These are phyloP conservation scores for Tricholoma sp. DNA, from an alignment of 768 basidiomycete species.

Conservation along the genomic window DNA sequence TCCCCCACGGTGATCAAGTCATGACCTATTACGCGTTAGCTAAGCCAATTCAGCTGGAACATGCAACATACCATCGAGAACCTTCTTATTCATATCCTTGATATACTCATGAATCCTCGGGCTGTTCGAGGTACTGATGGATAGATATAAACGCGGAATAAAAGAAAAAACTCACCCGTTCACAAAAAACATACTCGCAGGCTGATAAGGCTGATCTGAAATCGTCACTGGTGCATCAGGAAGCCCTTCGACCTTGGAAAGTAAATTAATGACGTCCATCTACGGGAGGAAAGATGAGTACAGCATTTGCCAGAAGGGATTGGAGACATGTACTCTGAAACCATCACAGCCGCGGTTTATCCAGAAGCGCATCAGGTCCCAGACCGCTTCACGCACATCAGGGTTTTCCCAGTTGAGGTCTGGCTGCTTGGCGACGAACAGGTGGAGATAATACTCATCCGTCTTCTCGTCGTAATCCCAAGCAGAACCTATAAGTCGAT, in stretches of 20 bases:
- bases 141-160: neutral
- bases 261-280: slow-evolving; percentile 71
- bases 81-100: slow-evolving; percentile 58
- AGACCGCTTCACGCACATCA: slow-evolving; percentile 52
- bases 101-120: slow-evolving; percentile 65
- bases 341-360: slow-evolving; percentile 69
- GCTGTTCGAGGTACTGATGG: slow-evolving; percentile 26
- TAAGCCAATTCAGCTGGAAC: neutral
- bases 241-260: slow-evolving; percentile 59
- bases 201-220: slow-evolving; percentile 47
- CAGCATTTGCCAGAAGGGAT: neutral
- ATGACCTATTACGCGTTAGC: slow-evolving; percentile 30
- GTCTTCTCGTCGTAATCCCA: slow-evolving; percentile 68
- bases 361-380: slow-evolving; percentile 69
- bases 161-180: slow-evolving; percentile 44
- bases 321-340: slow-evolving; percentile 48
- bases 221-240: slow-evolving; percentile 62
- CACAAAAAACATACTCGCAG: slow-evolving; percentile 45
- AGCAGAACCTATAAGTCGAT: slow-evolving; percentile 42
- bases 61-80: slow-evolving; percentile 49
- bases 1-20: slow-evolving; percentile 66
- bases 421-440: slow-evolving; percentile 63
- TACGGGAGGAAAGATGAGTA: slow-evolving; percentile 13
- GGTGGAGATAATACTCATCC: slow-evolving; percentile 68
- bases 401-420: slow-evolving; percentile 78